Evolutionary conservation across 495 filamentous ascomycete species (phyloP), one percentile per base, ranked within the genome.

Genomic region (Tricharina praecox): DNA sequence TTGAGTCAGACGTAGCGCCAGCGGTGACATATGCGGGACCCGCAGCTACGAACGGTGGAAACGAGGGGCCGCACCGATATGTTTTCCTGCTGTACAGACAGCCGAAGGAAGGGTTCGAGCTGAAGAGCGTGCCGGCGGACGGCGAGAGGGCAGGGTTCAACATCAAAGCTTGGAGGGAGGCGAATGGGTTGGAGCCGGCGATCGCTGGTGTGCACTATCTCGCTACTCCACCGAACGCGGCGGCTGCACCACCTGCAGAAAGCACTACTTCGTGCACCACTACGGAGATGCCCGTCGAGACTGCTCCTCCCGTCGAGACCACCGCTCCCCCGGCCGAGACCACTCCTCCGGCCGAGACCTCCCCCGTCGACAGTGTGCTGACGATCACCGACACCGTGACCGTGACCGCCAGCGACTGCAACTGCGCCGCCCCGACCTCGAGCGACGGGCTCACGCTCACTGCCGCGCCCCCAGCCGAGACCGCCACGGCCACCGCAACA

Each of bases 51-150:
- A 26, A 35, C 1, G 55, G 48, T 4, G 41, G 24, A 24, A 30
- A 24, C n/a, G 18, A 11, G 11, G 48, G 50, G 1, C 41, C 50
- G 4, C 55, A 59, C 28, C 38, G 54, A n/a, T 59, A 59, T 36
- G 49, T 59, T 26, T 59, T 57, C 48, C 19, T 59, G 38, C 16
- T 59, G 38, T 59, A 57, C 20, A 28, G 42, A n/a, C 55, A 59
- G 50, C 54, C 54, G 1, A 25, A 7, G 1, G 19, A 21, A 10
- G 41, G 28, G 0, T 52, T 53, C 45, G 10, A 28, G 8, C 35
- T 45, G 7, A 42, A 53, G 23, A 40, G 50, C 4, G 35, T 57
- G 13, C 13, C 21, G 13, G 26, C 28, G 9, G 26, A 36, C 3
- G n/a, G n/a, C n/a, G 39, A 47, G 19, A 24, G 55, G 41, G 41